Conservation (phyloP, 2,329 filamentous ascomycete species). For the Drechslerella dactyloides region DNA sequence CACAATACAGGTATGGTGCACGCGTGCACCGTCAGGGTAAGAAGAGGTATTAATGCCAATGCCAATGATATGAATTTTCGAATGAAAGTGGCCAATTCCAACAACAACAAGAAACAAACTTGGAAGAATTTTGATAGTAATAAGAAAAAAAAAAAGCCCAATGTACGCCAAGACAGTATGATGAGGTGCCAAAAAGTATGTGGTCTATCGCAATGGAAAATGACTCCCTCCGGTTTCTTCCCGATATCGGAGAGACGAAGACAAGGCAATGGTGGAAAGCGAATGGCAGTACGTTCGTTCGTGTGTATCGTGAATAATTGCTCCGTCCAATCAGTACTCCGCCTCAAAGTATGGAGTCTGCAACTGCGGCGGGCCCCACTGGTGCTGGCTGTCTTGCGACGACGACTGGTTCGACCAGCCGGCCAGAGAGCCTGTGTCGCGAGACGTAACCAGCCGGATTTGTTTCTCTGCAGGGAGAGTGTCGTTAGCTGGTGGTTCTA, state of each 20-base stretch:
- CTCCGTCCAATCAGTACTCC: slow-evolving; percentile 45
- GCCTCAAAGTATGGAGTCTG: slow-evolving; percentile 50
- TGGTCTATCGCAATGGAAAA: slow-evolving; percentile 49
- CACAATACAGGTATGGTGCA: slow-evolving; percentile 28
- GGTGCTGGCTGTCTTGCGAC: slow-evolving; percentile 45
- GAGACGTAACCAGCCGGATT: slow-evolving; percentile 30
- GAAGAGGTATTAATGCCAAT: slow-evolving; percentile 42
- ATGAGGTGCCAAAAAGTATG: slow-evolving; percentile 43
- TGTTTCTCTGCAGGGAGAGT: slow-evolving; percentile 33
- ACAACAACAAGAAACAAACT: slow-evolving; percentile 14
- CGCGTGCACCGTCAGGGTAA: slow-evolving; percentile 14
- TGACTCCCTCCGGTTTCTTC: slow-evolving; percentile 27
- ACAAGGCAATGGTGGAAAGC: slow-evolving; percentile 43
- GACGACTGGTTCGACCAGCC: slow-evolving; percentile 51
- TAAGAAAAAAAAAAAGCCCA: slow-evolving; percentile 48
- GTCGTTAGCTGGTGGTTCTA: neutral
- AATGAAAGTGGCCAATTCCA: slow-evolving; percentile 19
- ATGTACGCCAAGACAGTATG: slow-evolving; percentile 50
- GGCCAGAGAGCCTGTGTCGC: slow-evolving; percentile 45
- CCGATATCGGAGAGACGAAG: slow-evolving; percentile 39
- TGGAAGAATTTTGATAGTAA: slow-evolving; percentile 45
- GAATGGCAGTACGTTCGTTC: slow-evolving; percentile 43
- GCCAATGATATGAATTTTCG: neutral
- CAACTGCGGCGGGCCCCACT: slow-evolving; percentile 49
- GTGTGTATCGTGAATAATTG: slow-evolving; percentile 47